These are phyloP conservation scores for Komagataella pastoris DNA, from an alignment of 805 yeast genomes.

Conservation along the genomic window DNA sequence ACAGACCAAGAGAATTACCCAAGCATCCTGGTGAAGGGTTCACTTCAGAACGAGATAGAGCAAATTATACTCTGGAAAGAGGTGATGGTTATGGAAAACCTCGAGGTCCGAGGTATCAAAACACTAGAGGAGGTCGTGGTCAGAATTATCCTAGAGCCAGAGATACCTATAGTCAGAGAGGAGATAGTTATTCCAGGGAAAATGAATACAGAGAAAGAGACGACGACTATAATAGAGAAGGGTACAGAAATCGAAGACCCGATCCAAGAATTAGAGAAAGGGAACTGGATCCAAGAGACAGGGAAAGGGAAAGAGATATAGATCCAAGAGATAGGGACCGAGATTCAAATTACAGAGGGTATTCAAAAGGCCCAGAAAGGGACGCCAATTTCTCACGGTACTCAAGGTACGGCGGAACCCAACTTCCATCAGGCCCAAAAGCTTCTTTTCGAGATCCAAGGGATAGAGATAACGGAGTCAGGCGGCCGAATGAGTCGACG, in stretches of 20 bases:
- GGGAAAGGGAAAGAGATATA: not conserved
- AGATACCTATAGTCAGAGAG: not conserved
- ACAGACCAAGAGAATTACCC: not conserved
- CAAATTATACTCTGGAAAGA: not conserved
- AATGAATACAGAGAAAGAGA: slow-evolving; percentile 2
- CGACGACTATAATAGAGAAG: slow-evolving; percentile 1
- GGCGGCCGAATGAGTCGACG: not conserved
- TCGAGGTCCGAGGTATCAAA: not conserved
- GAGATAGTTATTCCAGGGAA: not conserved
- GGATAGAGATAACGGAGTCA: not conserved
- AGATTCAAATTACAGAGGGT: not conserved
- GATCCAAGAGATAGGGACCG: not conserved
- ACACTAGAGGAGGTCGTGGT: not conserved
- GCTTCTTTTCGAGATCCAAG: not conserved
- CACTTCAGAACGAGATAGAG: not conserved
- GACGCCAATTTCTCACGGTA: not conserved
- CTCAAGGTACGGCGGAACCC: not conserved
- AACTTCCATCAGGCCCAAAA: not conserved
- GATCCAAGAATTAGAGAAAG: not conserved
- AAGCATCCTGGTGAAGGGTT: not conserved
- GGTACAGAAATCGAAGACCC: not conserved
- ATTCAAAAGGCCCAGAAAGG: slow-evolving; percentile 1
- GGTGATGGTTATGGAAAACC: not conserved
- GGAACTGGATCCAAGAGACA: not conserved
- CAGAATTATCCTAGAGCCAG: not conserved